Percentiles rank a stretch among this genome's conserved stretches.
These are phyloP conservation scores for Scedosporium boydii DNA, from an alignment of 2,329 filamentous ascomycete genomes.

Conservation along the genomic window DNA sequence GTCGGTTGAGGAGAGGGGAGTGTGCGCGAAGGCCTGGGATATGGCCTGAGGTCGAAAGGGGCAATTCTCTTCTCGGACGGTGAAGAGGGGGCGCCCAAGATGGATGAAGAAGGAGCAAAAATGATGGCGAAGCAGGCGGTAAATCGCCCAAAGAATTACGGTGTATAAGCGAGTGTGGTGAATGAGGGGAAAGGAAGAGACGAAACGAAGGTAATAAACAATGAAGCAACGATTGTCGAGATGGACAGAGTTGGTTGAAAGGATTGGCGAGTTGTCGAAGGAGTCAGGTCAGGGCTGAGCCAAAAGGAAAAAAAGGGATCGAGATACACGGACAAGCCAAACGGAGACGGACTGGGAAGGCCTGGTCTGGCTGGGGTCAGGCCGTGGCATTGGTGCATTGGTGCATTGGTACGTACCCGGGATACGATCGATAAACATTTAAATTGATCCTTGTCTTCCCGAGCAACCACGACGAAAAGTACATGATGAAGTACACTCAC, in stretches of 20 bases:
- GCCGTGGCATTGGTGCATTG: not conserved
- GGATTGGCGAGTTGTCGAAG: not conserved
- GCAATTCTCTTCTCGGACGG: no score
- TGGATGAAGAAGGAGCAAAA: not conserved
- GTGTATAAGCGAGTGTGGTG: slow-evolving; percentile 2
- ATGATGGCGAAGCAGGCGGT: not conserved
- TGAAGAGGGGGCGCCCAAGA: no score
- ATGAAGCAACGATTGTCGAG: slow-evolving; percentile 1
- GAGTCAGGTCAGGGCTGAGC: not conserved
- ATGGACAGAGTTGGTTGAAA: not conserved
- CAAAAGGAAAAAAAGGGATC: not conserved
- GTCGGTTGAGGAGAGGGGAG: not conserved
- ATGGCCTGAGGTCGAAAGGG: no score
- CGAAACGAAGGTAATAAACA: not conserved
- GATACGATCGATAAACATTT: not conserved
- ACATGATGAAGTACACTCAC: not conserved
- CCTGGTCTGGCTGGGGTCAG: no score
- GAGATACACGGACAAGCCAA: not conserved
- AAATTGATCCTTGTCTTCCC: not conserved
- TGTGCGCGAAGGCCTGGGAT: not conserved
- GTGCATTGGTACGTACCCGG: not conserved
- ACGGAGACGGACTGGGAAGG: not conserved
- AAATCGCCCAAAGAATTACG: not conserved
- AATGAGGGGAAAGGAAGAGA: not conserved
- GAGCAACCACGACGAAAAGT: not conserved